phyloP scores from a whole-genome alignment of 139 green algal species.

The Chlorella sp. region DNA sequence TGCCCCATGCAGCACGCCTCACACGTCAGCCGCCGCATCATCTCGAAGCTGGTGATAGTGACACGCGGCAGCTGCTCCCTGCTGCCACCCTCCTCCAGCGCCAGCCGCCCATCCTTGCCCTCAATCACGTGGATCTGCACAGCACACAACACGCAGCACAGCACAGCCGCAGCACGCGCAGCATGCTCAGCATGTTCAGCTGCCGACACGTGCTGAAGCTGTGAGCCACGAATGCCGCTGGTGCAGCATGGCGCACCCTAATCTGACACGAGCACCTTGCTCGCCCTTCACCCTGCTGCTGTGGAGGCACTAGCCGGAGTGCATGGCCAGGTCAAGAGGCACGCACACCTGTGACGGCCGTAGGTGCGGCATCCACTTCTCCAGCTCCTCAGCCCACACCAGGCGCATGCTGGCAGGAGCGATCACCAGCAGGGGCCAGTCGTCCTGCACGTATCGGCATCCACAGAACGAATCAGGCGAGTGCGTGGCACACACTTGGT shows the following conservation, averaged over 20 bases:
- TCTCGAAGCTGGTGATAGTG: conserved; percentile 84
- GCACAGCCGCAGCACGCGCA: neutral
- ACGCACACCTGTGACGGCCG: conserved; percentile 37
- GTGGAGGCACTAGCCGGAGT: no score
- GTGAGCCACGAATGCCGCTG: no score
- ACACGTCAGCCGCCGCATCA: conserved; percentile 77
- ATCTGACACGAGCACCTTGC: no score
- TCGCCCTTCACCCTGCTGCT: no score
- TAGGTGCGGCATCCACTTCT: conserved; percentile 86
- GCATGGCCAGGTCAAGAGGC: no score
- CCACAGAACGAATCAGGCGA: no score
- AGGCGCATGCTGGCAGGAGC: conserved; percentile 81
- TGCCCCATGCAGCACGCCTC: conserved; percentile 42
- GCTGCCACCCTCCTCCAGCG: neutral
- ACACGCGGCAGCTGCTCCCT: conserved; percentile 20
- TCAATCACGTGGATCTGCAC: conserved; percentile 63
- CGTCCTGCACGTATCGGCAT: conserved; percentile 55
- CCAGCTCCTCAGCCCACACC: conserved; percentile 92
- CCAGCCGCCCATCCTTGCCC: conserved; percentile 47
- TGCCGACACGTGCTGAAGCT: neutral
- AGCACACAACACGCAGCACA: neutral
- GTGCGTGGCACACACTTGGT: no score
- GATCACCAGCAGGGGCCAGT: conserved; percentile 90
- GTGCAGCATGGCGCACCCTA: no score
- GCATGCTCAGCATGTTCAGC: no score